Evolutionary conservation across 495 filamentous ascomycete genomes (phyloP).

Genomic region (Tuber calosporum): DNA sequence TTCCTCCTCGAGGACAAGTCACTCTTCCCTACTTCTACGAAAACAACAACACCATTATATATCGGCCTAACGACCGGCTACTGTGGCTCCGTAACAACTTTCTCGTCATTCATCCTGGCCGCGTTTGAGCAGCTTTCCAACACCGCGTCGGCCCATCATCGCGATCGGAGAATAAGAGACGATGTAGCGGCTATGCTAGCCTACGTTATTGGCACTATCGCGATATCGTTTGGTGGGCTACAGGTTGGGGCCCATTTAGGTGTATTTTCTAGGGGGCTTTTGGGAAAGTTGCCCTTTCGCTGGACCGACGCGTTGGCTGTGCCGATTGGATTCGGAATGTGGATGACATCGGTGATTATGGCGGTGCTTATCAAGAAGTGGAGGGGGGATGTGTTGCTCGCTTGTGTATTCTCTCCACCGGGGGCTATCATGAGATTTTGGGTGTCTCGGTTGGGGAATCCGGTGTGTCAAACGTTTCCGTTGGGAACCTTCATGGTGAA

Average conservation of each 20-base stretch:
- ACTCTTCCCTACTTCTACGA: constrained; percentile 60
- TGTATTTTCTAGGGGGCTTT: constrained; percentile 64
- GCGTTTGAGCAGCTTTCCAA: constrained; percentile 78
- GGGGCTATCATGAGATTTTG: constrained; percentile 74
- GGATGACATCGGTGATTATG: constrained; percentile 73
- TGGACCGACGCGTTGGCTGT: constrained; percentile 52
- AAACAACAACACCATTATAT: constrained; percentile 82
- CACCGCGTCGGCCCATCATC: constrained; percentile 49
- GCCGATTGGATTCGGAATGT: constrained; percentile 60
- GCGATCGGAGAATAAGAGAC: neutral
- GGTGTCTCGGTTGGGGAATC: constrained; percentile 60
- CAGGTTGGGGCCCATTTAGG: constrained; percentile 60
- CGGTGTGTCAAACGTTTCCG: constrained; percentile 62
- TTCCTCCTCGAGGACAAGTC: constrained; percentile 73
- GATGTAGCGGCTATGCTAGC: neutral
- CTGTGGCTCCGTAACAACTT: constrained; percentile 87
- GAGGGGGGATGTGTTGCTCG: constrained; percentile 68
- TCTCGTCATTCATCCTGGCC: constrained; percentile 84
- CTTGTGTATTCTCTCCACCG: constrained; percentile 75
- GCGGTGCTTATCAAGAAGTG: constrained; percentile 59
- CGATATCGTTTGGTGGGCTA: constrained; percentile 65
- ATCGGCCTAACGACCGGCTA: constrained; percentile 89
- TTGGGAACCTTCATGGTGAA: constrained; percentile 86
- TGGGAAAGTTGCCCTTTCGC: constrained; percentile 48
- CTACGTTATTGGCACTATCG: constrained; percentile 1